Evolutionary conservation across 2,329 filamentous ascomycete species (phyloP).

Genomic region (Colletotrichum endophyticum): DNA sequence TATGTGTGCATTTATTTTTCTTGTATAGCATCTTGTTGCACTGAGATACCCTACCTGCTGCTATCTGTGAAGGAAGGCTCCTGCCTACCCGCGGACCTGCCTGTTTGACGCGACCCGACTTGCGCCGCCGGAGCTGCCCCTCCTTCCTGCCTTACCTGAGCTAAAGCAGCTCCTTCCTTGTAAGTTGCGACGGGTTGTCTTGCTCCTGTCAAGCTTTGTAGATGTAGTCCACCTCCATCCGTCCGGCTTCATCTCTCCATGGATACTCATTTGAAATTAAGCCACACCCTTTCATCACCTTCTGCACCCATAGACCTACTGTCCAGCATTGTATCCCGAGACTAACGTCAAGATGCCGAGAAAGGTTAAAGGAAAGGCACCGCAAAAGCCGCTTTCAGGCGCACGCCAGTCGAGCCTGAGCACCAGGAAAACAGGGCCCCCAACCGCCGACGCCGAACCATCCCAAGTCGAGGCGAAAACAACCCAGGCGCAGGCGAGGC

Average conservation of each 20-base stretch:
- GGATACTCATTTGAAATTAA: background rate
- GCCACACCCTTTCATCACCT: background rate
- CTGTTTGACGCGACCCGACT: background rate
- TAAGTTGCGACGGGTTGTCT: background rate
- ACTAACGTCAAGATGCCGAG: background rate
- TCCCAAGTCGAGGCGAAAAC: background rate
- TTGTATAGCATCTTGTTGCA: background rate
- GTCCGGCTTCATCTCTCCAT: background rate
- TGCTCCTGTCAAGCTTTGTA: background rate
- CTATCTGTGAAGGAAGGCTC: background rate
- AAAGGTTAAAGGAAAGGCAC: background rate
- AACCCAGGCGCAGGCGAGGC: background rate
- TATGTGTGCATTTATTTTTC: background rate
- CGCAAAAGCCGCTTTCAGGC: background rate
- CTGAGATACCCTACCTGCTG: conserved; percentile 11
- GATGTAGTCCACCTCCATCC: background rate
- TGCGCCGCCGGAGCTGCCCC: background rate
- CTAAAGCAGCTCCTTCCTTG: background rate
- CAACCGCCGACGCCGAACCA: background rate
- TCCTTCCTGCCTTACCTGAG: background rate
- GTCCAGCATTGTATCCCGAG: background rate
- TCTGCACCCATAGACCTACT: background rate
- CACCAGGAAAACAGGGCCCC: background rate
- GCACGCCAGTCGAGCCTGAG: background rate
- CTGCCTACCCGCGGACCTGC: background rate